Percentiles rank a stretch among this genome's conserved stretches.
phyloP scores from a whole-genome alignment of 1,139 yeast genomes.

The Yarrowia galli region DNA sequence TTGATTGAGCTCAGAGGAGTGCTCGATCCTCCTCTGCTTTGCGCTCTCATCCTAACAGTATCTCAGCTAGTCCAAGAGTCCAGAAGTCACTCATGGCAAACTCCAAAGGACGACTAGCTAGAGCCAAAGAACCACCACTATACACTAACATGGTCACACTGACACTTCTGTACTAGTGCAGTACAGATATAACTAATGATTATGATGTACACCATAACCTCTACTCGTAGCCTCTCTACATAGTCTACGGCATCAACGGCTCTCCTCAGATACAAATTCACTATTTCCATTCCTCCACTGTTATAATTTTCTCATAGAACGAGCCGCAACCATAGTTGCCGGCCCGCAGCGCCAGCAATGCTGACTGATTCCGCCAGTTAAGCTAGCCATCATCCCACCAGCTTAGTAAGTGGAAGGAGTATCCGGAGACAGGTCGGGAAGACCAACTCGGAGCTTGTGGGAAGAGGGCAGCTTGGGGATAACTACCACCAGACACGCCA shows the following conservation, averaged over 20 bases:
- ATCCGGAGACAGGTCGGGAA: constrained; percentile 46
- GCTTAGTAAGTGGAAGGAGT: constrained; percentile 38
- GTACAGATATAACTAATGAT: constrained; percentile 12
- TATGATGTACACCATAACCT: not conserved
- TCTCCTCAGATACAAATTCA: constrained; percentile 23
- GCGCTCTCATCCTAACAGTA: no score
- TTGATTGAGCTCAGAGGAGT: not conserved
- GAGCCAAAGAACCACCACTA: no score
- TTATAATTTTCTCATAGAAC: constrained; percentile 15
- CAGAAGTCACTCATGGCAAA: not conserved
- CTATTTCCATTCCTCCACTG: constrained; percentile 31
- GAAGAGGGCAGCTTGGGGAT: constrained; percentile 82
- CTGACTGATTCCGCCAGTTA: not conserved
- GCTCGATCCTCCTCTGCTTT: no score
- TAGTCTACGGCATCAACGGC: no score
- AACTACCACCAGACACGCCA: constrained; percentile 80
- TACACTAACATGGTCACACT: not conserved
- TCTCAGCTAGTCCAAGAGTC: not conserved
- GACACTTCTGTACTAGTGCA: constrained; percentile 26
- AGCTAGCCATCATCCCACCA: not conserved
- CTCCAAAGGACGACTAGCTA: not conserved
- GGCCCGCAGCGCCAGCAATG: not conserved
- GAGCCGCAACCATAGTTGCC: not conserved
- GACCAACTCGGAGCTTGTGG: constrained; percentile 52
- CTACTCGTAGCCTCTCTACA: no score